Base-by-base conservation (phyloP, 2,329 filamentous ascomycete species). In the Plectosphaerella sp. region DNA sequence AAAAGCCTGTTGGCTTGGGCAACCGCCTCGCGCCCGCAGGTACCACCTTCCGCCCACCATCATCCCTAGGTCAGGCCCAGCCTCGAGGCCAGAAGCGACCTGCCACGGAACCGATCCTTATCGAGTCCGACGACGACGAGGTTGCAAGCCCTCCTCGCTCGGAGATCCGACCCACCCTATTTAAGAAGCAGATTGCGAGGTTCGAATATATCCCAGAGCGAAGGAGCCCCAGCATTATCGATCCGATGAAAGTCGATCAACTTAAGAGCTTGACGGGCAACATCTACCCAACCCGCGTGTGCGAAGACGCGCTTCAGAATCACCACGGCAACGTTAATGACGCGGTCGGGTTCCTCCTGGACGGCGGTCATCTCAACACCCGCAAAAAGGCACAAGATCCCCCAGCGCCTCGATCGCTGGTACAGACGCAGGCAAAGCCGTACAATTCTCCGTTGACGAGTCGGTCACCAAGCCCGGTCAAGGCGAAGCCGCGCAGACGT, bases 1-100 rank as follows among this genome's bases (percentile, higher is more conserved):
- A 20, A 4, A 18, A 20, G n/a, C 41, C 12, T 35, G 45, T 41
- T 56, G 52, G 11, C n/a, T 12, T 43, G 3, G 41, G n/a, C n/a
- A 43, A 12, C 56, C 71, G 82, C 45, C 87, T 95, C 74, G 88
- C 89, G 36, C 89, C 91, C 25, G 80, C 84, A 45, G 88, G 91
- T 7, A 95, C 91, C 0, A 68, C 77, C 10, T 93, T 88, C 62
- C 79, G 82, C 39, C 77, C 73, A 4, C 63, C 67, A 25, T 58
- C 54, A 20, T 55, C 60, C 35, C 50, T 61, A 16, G 55, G 57
- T 48, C 52, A 62, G 18, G 55, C 58, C 48, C 52, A 59, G 20
- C 57, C 57, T 18, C 58, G 48, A 9, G 48, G 48, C 15, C 39
- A 66, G 49, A 75, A 72, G 56, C 63, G 67, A 18, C 66, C 72